A percentile compares a stretch with the other conserved stretches of the same genome.
These are phyloP conservation scores for Globisporangium splendens DNA, from an alignment of 352 stramenopile species.

Conservation along the genomic window DNA sequence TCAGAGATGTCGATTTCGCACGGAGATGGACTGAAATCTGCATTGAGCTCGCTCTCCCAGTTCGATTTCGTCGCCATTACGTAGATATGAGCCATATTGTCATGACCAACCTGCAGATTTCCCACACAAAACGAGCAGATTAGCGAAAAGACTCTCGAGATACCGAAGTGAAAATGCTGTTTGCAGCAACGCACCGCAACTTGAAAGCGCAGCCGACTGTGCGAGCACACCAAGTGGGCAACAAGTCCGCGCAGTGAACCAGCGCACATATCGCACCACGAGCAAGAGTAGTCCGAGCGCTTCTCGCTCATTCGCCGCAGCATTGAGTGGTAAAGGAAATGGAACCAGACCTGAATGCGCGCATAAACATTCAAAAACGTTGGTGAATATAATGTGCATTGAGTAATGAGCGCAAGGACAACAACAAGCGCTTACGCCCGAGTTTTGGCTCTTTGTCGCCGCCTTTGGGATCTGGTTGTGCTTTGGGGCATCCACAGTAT, in stretches of 20 bases:
- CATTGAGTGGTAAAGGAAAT: slow-evolving; percentile 82
- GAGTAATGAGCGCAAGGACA: not conserved
- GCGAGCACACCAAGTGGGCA: slow-evolving; percentile 70
- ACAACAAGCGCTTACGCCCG: slow-evolving; percentile 5
- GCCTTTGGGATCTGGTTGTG: slow-evolving; percentile 12
- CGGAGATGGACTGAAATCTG: slow-evolving; percentile 25
- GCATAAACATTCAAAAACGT: not conserved
- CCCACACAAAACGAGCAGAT: not conserved
- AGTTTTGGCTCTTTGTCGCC: slow-evolving; percentile 10
- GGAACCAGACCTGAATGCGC: slow-evolving; percentile 62
- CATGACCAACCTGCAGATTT: slow-evolving; percentile 51
- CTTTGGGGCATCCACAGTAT: slow-evolving; percentile 16
- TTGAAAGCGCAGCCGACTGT: slow-evolving; percentile 80
- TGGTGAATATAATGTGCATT: not conserved
- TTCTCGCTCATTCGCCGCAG: slow-evolving; percentile 80
- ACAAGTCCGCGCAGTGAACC: slow-evolving; percentile 70
- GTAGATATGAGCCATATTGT: slow-evolving; percentile 83
- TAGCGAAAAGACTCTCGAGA: too few species aligned
- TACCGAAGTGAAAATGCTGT: not conserved
- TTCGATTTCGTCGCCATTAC: slow-evolving; percentile 51
- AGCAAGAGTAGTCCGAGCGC: slow-evolving; percentile 73
- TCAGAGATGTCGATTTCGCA: slow-evolving; percentile 58
- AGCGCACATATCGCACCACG: slow-evolving; percentile 82
- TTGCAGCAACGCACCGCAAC: slow-evolving; percentile 35
- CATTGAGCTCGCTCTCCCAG: slow-evolving; percentile 18